Conservation (phyloP, 2,329 filamentous ascomycete genomes). For the Colletotrichum neosansevieriae region DNA sequence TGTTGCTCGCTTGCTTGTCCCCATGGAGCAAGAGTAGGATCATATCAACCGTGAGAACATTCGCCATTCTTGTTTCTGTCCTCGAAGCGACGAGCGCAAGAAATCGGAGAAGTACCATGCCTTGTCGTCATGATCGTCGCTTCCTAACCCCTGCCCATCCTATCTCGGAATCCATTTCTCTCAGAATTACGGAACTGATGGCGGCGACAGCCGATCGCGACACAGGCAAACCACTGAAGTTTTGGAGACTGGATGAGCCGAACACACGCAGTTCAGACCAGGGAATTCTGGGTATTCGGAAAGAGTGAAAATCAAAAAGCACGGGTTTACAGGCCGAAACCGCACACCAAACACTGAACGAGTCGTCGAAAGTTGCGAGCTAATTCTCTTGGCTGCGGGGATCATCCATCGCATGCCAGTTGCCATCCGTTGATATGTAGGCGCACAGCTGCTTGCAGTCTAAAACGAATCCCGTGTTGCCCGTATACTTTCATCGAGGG, state of each 20-base stretch:
- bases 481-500: constrained; percentile 13
- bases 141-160: constrained; percentile 21
- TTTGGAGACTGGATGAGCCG: constrained; percentile 2
- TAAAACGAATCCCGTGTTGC: constrained; percentile 7
- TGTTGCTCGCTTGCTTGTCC: constrained; percentile 1
- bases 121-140: constrained; percentile 22
- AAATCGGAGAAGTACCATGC: not conserved
- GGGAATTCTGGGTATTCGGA: not conserved
- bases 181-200: not conserved
- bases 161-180: constrained; percentile 11
- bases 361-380: constrained; percentile 22
- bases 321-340: not conserved
- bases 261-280: constrained; percentile 12
- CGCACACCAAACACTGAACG: constrained; percentile 9
- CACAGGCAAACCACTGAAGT: constrained; percentile 1
- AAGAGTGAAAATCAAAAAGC: not conserved
- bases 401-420: constrained; percentile 32
- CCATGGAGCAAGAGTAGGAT: constrained; percentile 3
- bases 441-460: constrained; percentile 31
- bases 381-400: constrained; percentile 23
- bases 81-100: not conserved
- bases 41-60: not conserved
- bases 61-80: constrained; percentile 19
- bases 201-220: constrained; percentile 1
- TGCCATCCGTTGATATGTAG: constrained; percentile 30